These are phyloP conservation scores for Isatis tinctoria DNA, from an alignment of 345 rosid species.

Conservation along the genomic window DNA sequence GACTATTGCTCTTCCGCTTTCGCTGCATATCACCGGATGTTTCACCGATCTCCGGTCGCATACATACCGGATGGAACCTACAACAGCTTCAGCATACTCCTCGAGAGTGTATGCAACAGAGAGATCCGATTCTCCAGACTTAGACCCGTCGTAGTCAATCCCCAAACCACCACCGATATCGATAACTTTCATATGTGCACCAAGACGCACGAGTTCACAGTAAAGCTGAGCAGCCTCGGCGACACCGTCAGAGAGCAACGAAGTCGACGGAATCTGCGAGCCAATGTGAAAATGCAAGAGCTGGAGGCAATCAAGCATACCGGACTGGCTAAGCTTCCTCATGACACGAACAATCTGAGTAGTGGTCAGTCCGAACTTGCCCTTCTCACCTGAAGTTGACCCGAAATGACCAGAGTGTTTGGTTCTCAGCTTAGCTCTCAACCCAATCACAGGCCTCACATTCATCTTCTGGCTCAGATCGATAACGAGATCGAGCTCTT, in stretches of 20 bases:
- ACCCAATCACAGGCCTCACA: slow-evolving; percentile 70
- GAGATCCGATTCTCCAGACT: slow-evolving; percentile 74
- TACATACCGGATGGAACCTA: slow-evolving; percentile 52
- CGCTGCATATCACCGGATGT: slow-evolving; percentile 88
- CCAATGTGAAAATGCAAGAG: slow-evolving; percentile 92
- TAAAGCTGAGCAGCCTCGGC: slow-evolving; percentile 90
- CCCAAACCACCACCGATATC: slow-evolving; percentile 96
- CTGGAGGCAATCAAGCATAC: slow-evolving; percentile 86
- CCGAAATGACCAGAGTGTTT: slow-evolving; percentile 96
- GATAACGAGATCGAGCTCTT: slow-evolving; percentile 81
- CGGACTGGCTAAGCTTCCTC: slow-evolving; percentile 50
- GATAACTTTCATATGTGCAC: slow-evolving; percentile 74
- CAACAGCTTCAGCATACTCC: slow-evolving; percentile 88
- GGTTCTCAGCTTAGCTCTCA: slow-evolving; percentile 97
- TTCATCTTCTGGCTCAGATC: slow-evolving; percentile 58
- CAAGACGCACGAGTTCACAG: slow-evolving; percentile 83
- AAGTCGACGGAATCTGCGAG: slow-evolving; percentile 85
- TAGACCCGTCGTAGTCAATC: slow-evolving; percentile 92
- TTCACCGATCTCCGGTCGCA: slow-evolving; percentile 72
- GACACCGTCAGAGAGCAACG: slow-evolving; percentile 67
- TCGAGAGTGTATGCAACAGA: slow-evolving; percentile 80
- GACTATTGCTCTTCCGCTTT: slow-evolving; percentile 93
- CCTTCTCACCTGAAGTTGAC: slow-evolving; percentile 90
- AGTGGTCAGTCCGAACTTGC: slow-evolving; percentile 84
- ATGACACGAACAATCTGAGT: slow-evolving; percentile 74